phyloP scores from a whole-genome alignment of 345 rosid genomes.

The Erucastrum elatum region DNA sequence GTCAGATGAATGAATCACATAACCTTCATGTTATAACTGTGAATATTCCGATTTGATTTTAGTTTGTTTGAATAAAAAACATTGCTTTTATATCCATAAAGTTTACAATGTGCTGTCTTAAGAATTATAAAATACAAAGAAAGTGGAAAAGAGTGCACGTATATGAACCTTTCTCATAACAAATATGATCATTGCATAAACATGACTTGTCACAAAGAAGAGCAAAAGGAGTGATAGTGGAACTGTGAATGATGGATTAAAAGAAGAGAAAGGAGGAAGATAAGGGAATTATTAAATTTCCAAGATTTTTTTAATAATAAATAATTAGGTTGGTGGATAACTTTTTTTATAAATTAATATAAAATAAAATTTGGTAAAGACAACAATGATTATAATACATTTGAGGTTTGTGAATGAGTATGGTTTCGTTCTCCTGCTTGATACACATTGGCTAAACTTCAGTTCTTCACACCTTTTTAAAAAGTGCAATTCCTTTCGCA shows the following conservation, averaged over 20 bases:
- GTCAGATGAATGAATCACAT: not conserved
- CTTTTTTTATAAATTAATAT: not conserved
- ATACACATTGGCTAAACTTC: slow-evolving; percentile 19
- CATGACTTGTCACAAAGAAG: slow-evolving; percentile 40
- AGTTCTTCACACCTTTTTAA: not conserved
- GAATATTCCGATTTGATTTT: not conserved
- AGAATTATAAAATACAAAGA: slow-evolving; percentile 21
- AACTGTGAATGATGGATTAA: slow-evolving; percentile 37
- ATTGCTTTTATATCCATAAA: slow-evolving; percentile 15
- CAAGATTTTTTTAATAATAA: not conserved
- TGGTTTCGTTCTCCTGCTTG: slow-evolving; percentile 25
- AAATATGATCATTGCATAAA: slow-evolving; percentile 31
- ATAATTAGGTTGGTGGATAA: slow-evolving; percentile 33
- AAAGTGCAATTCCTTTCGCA: slow-evolving; percentile 26
- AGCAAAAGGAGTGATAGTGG: slow-evolving; percentile 37
- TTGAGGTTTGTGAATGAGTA: slow-evolving; percentile 37
- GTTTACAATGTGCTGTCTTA: not conserved
- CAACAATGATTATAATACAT: slow-evolving; percentile 24
- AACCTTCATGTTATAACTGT: not conserved
- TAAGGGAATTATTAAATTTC: slow-evolving; percentile 15
- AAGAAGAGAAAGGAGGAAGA: slow-evolving; percentile 29
- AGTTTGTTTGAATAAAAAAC: not conserved
- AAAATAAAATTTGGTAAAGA: slow-evolving; percentile 8
- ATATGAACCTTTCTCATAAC: slow-evolving; percentile 25
- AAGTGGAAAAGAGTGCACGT: slow-evolving; percentile 31